Conservation (phyloP, 2,329 filamentous ascomycete species). For the Cladosporium sp. region DNA sequence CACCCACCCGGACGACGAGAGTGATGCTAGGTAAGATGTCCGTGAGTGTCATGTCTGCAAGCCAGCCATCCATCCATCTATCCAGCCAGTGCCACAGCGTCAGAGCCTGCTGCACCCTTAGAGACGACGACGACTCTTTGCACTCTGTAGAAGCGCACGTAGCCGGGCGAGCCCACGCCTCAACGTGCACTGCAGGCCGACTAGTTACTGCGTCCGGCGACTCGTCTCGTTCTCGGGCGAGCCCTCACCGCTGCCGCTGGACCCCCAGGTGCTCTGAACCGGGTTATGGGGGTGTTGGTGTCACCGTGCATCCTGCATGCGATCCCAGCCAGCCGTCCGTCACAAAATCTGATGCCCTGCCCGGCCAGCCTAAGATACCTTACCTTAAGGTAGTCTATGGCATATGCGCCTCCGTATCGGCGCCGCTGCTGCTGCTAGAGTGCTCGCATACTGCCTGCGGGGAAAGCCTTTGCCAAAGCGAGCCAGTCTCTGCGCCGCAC, state of each 20-base stretch:
- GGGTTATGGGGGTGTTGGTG: conserved; percentile 18
- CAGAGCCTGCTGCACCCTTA: neutral
- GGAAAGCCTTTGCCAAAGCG: neutral
- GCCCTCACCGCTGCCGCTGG: conserved; percentile 13
- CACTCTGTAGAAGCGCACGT: conserved; percentile 1
- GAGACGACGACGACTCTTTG: neutral
- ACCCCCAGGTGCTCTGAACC: conserved; percentile 14
- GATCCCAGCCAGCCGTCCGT: conserved; percentile 10
- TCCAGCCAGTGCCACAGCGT: neutral
- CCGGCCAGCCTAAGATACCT: neutral
- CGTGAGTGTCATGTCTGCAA: neutral
- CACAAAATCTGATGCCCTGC: neutral
- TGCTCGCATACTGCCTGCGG: conserved; percentile 15
- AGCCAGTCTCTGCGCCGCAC: neutral
- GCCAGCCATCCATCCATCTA: too few species aligned
- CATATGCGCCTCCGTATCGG: neutral
- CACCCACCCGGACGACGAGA: neutral
- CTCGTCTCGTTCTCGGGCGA: conserved; percentile 2
- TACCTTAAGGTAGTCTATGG: too few species aligned
- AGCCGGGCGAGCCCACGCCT: conserved; percentile 11
- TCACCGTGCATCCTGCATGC: conserved; percentile 11
- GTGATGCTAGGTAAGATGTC: too few species aligned
- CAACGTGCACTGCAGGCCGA: conserved; percentile 13
- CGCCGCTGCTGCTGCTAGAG: conserved; percentile 4
- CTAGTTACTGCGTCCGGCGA: neutral